Base-by-base conservation (phyloP, 164 flowering plant species). In the Paratinospora sagittata region DNA sequence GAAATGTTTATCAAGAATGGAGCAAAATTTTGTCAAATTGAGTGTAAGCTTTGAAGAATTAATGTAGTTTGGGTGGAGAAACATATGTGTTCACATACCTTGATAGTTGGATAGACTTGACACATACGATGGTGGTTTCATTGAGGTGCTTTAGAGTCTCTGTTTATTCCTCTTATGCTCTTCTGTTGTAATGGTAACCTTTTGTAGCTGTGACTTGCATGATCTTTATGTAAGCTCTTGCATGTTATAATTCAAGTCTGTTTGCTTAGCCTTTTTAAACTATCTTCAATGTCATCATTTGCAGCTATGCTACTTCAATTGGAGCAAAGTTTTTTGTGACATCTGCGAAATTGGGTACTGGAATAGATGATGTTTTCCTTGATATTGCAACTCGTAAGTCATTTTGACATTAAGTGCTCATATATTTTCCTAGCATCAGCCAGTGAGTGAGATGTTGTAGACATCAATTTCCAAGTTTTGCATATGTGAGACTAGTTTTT, bases 341-440 rank as follows among this genome's bases (percentile, higher is more conserved):
- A 39, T 79, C 81, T 27, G 81, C 81, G 19, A 79, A 79, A 70
- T 63, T 57, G 69, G 81, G 81, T 65, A 65, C 76, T 33, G 81
- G 81, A 67, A 79, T 75, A 43, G 76, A 79, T 62, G 81, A 79
- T 39, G 78, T 73, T 76, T 79, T 79, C 75, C 74, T 75, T 66
- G 81, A 79, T 67, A 75, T 75, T 60, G 81, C 78, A 65, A 70
- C 76, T 36, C 71, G 81, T 79, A 68, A 75, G 81, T 70, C n/a
- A 30, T 43, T 33, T 21, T 47, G 37, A 49, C 13, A 24, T 12
- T 11, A 69, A 68, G 43, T 10, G 16, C 60, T 47, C 4, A 0
- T 30, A 8, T 49, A 36, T 47, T 70, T 14, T 43, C 37, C 2
- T 19, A 8, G 33, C 24, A 7, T 34, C 0, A 0, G 21, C 14